phyloP scores from a whole-genome alignment of 208 protist species.

The Wallacemonas sp. region DNA sequence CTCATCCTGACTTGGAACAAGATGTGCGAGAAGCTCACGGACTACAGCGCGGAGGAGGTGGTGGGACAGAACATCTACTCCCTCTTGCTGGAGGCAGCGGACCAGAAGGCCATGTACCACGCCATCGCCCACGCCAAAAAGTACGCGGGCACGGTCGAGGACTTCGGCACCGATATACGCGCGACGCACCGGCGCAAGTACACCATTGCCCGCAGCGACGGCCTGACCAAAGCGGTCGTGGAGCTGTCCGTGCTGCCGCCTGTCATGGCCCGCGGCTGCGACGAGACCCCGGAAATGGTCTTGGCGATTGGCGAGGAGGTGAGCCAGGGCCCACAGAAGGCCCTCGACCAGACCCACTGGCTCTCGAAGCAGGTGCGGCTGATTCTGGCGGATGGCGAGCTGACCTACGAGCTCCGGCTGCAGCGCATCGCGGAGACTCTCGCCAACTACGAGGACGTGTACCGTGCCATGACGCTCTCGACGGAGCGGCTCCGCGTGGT shows the following conservation, averaged over 20 bases:
- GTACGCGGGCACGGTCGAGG: conserved; percentile 70
- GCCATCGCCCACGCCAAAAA: conserved; percentile 52
- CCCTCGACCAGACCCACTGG: conserved; percentile 64
- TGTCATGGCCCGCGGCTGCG: conserved; percentile 42
- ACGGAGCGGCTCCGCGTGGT: conserved; percentile 73
- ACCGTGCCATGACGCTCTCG: conserved; percentile 70
- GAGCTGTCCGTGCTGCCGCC: conserved; percentile 61
- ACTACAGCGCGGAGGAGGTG: conserved; percentile 64
- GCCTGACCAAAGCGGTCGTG: conserved; percentile 68
- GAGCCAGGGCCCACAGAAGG: conserved; percentile 36
- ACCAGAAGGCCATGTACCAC: conserved; percentile 72
- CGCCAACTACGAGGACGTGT: conserved; percentile 67
- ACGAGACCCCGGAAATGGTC: conserved; percentile 61
- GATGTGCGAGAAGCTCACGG: conserved; percentile 55
- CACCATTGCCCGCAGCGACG: conserved; percentile 75
- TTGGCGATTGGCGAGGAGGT: conserved; percentile 71
- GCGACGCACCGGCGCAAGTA: conserved; percentile 22
- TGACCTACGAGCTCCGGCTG: conserved; percentile 63
- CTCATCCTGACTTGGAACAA: conserved; percentile 79
- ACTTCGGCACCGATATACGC: conserved; percentile 31
- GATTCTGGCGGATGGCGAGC: conserved; percentile 50
- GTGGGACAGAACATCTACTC: conserved; percentile 86
- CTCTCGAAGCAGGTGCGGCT: conserved; percentile 60
- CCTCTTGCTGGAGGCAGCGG: conserved; percentile 64
- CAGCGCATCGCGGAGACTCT: conserved; percentile 54